A percentile compares a stretch with the other conserved stretches of the same genome.
phyloP scores from a whole-genome alignment of 2,329 filamentous ascomycete species.

The Colletotrichum limetticola region DNA sequence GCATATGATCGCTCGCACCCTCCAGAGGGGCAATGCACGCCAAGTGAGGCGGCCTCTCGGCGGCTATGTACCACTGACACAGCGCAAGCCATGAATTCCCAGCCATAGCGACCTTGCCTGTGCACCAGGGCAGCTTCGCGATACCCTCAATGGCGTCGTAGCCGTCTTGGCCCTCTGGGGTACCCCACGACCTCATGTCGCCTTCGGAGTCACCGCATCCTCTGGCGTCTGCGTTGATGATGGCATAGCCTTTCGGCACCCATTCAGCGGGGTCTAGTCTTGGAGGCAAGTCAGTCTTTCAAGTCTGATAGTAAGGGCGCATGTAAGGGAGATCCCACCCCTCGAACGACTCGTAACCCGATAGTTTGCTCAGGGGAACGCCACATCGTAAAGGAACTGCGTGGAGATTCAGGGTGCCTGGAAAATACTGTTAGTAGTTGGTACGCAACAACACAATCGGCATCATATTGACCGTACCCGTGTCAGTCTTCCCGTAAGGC shows the following conservation, averaged over 20 bases:
- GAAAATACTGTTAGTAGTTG: neutral
- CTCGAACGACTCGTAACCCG: conserved; percentile 24
- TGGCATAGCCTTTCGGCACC: conserved; percentile 2
- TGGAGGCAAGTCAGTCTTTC: neutral
- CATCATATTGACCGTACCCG: neutral
- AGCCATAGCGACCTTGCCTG: conserved; percentile 1
- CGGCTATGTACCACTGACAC: conserved; percentile 14
- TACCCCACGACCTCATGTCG: neutral
- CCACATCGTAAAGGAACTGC: neutral
- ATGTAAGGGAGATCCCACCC: neutral
- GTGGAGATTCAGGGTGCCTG: neutral
- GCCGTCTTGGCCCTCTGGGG: conserved; percentile 16
- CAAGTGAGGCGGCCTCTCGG: conserved; percentile 11
- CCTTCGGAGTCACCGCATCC: conserved; percentile 10
- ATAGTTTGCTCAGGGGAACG: neutral
- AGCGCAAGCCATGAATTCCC: conserved; percentile 15
- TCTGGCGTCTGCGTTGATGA: conserved; percentile 14
- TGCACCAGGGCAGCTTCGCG: conserved; percentile 15
- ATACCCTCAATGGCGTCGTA: conserved; percentile 19
- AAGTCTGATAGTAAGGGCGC: too few relatives aligned
- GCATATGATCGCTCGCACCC: conserved; percentile 6
- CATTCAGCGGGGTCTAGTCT: conserved; percentile 21
- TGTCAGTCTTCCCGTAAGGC: conserved; percentile 6
- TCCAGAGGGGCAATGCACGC: conserved; percentile 12
- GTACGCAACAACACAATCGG: neutral